Evolutionary conservation across 768 basidiomycete species (phyloP).

Genomic region (Dendrothele bispora): DNA sequence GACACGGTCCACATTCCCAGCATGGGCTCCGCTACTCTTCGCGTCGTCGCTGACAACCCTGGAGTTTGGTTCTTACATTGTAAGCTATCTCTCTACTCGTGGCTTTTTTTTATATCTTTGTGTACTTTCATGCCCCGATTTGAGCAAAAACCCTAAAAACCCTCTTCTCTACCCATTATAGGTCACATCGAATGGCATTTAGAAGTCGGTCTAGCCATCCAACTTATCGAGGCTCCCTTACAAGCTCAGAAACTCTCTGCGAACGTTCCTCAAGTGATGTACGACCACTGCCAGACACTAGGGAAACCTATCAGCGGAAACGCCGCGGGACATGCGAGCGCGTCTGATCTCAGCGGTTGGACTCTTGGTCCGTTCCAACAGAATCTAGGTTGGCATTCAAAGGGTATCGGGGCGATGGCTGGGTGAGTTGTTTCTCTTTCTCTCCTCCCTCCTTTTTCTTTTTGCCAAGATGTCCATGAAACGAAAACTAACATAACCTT

Average conservation of each 20-base stretch:
- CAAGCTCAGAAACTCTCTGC: constrained; percentile 54
- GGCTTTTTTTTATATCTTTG: constrained; percentile 1
- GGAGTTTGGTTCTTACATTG: constrained; percentile 88
- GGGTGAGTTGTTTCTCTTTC: constrained; percentile 43
- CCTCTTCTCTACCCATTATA: constrained; percentile 19
- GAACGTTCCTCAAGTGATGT: constrained; percentile 55
- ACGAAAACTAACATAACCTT: neutral
- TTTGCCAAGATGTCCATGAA: too few relatives aligned
- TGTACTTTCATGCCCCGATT: neutral
- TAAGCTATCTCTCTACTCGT: constrained; percentile 31
- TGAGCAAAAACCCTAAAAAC: neutral
- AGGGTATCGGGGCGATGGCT: constrained; percentile 74
- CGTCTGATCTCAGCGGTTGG: constrained; percentile 69
- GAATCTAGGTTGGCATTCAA: constrained; percentile 67
- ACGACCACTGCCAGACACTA: constrained; percentile 71
- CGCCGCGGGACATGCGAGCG: constrained; percentile 75
- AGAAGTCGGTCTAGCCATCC: constrained; percentile 79
- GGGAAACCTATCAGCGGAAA: constrained; percentile 71
- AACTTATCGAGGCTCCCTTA: constrained; percentile 82
- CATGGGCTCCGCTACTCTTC: constrained; percentile 66
- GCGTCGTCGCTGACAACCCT: constrained; percentile 88
- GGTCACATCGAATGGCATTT: constrained; percentile 90
- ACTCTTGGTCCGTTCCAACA: constrained; percentile 72
- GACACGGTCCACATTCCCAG: constrained; percentile 84
- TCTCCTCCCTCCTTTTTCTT: too few relatives aligned